Conservation (phyloP, 345 rosid genomes). For the Sisymbrium irio region DNA sequence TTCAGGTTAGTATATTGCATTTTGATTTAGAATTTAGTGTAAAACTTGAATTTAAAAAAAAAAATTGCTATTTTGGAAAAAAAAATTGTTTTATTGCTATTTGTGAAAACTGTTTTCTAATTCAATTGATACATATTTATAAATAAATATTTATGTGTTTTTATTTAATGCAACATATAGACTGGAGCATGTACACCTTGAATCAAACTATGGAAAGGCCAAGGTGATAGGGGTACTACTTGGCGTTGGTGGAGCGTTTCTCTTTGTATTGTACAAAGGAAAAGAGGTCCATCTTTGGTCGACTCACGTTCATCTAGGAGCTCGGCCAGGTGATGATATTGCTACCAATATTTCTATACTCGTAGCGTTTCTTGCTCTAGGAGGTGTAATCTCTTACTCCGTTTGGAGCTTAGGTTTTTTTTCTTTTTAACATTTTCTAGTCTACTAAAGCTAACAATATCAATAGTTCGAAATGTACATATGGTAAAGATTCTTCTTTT, state of each 20-base stretch:
- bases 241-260: background rate
- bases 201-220: background rate
- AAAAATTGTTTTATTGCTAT: background rate
- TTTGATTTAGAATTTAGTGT: no score
- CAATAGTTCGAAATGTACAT: background rate
- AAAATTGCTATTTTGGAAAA: background rate
- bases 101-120: background rate
- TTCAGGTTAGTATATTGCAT: no score
- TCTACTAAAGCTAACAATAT: background rate
- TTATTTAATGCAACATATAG: background rate
- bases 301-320: background rate
- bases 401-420: background rate
- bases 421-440: background rate
- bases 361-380: background rate
- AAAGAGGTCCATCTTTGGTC: slow-evolving; percentile 1
- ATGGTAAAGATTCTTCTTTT: background rate
- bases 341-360: background rate
- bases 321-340: background rate
- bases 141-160: background rate
- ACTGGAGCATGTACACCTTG: background rate
- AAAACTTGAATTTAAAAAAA: no score
- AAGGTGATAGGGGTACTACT: background rate
- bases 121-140: background rate
- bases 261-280: background rate
- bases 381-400: background rate